phyloP scores from a whole-genome alignment of 306 rosid genomes.

The Begonia fuchsioides region DNA sequence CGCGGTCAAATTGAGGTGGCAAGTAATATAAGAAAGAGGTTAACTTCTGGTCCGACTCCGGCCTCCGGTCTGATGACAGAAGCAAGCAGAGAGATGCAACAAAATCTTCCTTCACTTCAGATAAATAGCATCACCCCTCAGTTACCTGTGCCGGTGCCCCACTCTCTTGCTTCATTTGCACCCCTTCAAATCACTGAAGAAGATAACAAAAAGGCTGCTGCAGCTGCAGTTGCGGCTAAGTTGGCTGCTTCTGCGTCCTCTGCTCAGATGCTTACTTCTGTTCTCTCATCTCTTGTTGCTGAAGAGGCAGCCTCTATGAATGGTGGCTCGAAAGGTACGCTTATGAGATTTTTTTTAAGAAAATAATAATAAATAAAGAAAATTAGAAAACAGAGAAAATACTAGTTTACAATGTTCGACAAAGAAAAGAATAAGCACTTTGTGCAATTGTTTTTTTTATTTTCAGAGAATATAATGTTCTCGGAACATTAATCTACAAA shows the following conservation, averaged over 20 bases:
- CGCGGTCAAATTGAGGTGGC: slow-evolving; percentile 50
- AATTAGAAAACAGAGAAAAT: too few relatives aligned
- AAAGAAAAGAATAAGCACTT: too few relatives aligned
- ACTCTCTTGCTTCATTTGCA: slow-evolving; percentile 32
- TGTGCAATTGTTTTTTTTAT: too few relatives aligned
- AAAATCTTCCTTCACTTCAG: slow-evolving; percentile 27
- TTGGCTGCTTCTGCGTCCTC: slow-evolving; percentile 90
- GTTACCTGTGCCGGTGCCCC: slow-evolving; percentile 24
- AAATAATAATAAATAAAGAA: too few relatives aligned
- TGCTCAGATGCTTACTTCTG: slow-evolving; percentile 82
- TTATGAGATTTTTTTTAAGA: too few relatives aligned
- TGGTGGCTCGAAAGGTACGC: slow-evolving; percentile 16
- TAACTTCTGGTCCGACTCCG: slow-evolving; percentile 11
- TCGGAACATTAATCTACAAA: too few relatives aligned
- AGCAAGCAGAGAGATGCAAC: slow-evolving; percentile 21
- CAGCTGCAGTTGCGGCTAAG: slow-evolving; percentile 87
- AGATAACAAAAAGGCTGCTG: slow-evolving; percentile 67
- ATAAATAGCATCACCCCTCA: slow-evolving; percentile 26
- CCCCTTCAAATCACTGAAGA: slow-evolving; percentile 50
- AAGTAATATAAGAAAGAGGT: slow-evolving; percentile 32
- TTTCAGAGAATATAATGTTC: too few relatives aligned
- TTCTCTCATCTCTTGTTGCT: slow-evolving; percentile 81
- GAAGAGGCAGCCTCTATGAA: slow-evolving; percentile 82
- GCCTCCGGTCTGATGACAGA: slow-evolving; percentile 24
- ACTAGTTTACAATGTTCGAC: too few relatives aligned